Base-by-base conservation (phyloP, 2,329 filamentous ascomycete species). In the Pseudogymnoascus sp. region DNA sequence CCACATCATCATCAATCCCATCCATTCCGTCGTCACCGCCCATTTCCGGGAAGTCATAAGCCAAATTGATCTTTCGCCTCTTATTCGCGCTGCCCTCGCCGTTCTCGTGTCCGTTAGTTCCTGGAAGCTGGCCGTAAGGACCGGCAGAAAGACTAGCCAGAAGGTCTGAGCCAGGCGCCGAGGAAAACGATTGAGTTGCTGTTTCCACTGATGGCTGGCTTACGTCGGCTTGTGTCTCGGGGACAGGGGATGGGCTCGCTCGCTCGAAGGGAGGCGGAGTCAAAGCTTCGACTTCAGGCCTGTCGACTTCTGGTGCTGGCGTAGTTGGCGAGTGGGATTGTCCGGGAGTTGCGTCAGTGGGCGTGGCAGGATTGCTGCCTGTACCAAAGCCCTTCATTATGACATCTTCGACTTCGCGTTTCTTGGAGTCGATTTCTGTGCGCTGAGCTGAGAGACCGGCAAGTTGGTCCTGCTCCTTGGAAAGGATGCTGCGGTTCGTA, bases 321-420 rank as follows among this genome's bases (percentile, higher is more conserved):
- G 76, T 81, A 38, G 76, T 76, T n/a, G 75, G 76, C 36, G 44
- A 73, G 68, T 67, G 70, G 67, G n/a, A 69, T 66, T 71, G 70
- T 40, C 70, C 69, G 33, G 74, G 75, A 42, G 71, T 72, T 8
- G 79, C 78, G 2, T 80, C 78, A 3, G 80, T 77, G 9, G 84
- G 79, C 8, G 76, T 75, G 57, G 78, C 76, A 19, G 79, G 77
- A 64, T 83, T 81, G 62, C 79, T 79, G 8, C 86, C 82, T 1
- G 84, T 83, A 13, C 86, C 85, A 21, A 96, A 82, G 8, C 90
- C 91, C 61, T 89, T 86, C 83, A 99, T 91, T 69, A 99, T 97
- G 60, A 86, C 88, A 68, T 93, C 86, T 75, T 99, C 95, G 7
- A 99, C 92, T 59, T 95, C 89, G 62, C 87, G 86, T 75, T 96